These are phyloP conservation scores for Chlorella sp. DNA, from an alignment of 139 green algal species.

Conservation along the genomic window DNA sequence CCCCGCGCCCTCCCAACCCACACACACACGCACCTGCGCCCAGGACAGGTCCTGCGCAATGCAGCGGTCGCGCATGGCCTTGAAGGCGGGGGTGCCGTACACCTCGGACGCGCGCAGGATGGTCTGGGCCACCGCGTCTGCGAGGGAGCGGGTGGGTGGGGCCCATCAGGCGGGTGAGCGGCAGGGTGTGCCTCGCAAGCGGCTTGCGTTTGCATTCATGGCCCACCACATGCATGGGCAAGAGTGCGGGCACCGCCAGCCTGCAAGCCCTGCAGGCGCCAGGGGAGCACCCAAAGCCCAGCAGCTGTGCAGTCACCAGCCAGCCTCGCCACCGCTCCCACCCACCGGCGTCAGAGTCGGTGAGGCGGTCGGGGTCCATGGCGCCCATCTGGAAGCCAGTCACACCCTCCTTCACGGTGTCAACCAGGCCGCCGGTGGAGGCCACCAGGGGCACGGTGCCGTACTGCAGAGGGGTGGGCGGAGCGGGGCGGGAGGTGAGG, in stretches of 20 bases:
- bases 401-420: constrained; percentile 98
- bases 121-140: constrained; percentile 78
- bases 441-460: constrained; percentile 95
- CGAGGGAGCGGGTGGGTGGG: background rate
- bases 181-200: no score
- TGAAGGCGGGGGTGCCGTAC: constrained; percentile 83
- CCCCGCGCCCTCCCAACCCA: no score
- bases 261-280: no score
- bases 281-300: no score
- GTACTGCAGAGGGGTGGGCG: constrained; percentile 61
- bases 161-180: no score
- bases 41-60: constrained; percentile 97
- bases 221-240: no score
- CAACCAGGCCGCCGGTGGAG: constrained; percentile 96
- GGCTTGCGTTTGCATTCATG: no score
- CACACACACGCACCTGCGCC: constrained; percentile 43
- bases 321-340: background rate
- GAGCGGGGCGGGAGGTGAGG: background rate
- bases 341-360: constrained; percentile 5
- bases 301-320: no score
- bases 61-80: constrained; percentile 88
- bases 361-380: constrained; percentile 83
- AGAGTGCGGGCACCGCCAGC: no score
- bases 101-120: constrained; percentile 59
- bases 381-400: constrained; percentile 98